phyloP scores from a whole-genome alignment of 1,139 yeast species.

The Geotrichum siamense region DNA sequence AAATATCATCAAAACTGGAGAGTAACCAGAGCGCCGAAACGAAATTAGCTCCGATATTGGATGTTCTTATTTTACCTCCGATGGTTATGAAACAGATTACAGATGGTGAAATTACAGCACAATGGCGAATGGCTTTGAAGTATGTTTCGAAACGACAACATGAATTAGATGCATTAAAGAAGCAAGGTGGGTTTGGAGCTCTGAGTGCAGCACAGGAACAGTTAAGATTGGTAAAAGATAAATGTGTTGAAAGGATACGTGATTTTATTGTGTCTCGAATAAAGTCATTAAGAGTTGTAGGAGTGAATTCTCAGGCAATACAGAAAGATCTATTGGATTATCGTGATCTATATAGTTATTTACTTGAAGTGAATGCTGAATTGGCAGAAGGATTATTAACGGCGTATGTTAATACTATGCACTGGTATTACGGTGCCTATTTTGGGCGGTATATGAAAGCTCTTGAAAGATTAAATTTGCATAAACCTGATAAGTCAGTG shows the following conservation, averaged over 20 bases:
- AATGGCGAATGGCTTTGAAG: constrained; percentile 33
- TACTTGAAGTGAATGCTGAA: constrained; percentile 49
- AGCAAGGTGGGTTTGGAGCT: constrained; percentile 20
- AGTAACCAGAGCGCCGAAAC: constrained; percentile 50
- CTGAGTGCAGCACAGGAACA: constrained; percentile 34
- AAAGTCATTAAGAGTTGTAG: constrained; percentile 50
- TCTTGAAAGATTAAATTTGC: constrained; percentile 53
- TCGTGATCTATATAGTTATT: constrained; percentile 53
- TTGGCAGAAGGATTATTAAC: constrained; percentile 67
- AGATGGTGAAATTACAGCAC: constrained; percentile 31
- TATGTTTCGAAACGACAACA: constrained; percentile 24
- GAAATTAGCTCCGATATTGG: constrained; percentile 60
- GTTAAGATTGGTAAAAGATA: constrained; percentile 42
- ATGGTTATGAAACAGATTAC: constrained; percentile 30
- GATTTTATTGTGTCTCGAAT: constrained; percentile 60
- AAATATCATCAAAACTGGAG: constrained; percentile 51
- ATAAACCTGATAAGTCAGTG: constrained; percentile 46
- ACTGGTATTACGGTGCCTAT: constrained; percentile 80
- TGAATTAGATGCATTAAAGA: constrained; percentile 20
- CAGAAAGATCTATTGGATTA: constrained; percentile 59
- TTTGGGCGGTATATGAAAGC: constrained; percentile 76
- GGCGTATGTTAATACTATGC: constrained; percentile 83
- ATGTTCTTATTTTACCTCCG: constrained; percentile 73
- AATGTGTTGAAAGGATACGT: constrained; percentile 66
- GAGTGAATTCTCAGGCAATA: constrained; percentile 57